These are phyloP conservation scores for Tulasnella sp. DNA, from an alignment of 768 basidiomycete species.

Conservation along the genomic window DNA sequence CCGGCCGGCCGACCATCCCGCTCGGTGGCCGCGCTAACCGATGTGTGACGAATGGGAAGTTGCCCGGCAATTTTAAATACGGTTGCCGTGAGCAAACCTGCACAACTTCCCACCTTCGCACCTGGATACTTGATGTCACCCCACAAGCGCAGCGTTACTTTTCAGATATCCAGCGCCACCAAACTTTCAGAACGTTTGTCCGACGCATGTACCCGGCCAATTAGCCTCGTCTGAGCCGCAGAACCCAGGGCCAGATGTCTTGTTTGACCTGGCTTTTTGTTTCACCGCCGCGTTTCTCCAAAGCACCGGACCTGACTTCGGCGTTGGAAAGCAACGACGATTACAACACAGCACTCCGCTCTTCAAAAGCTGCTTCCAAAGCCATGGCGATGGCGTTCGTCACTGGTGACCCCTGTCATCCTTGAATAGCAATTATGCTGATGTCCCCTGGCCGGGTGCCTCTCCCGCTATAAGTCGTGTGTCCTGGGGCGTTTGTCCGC, in stretches of 20 bases:
- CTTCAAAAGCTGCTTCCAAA: neutral
- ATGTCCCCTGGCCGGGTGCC: neutral
- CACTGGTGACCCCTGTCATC: neutral
- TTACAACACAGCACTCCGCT: neutral
- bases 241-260: neutral
- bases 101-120: neutral
- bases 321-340: neutral
- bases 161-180: neutral
- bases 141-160: neutral
- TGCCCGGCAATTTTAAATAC: neutral
- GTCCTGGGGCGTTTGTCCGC: neutral
- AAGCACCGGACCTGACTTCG: neutral
- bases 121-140: neutral
- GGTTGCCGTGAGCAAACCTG: neutral
- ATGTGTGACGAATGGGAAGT: neutral
- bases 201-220: neutral
- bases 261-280: neutral
- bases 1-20: neutral
- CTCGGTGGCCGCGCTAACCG: neutral
- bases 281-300: neutral
- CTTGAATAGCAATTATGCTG: neutral
- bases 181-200: neutral
- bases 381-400: neutral
- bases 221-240: neutral
- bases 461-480: neutral